These are phyloP conservation scores for Exophiala lecanii-corni DNA, from an alignment of 2,329 filamentous ascomycete species.

Conservation along the genomic window DNA sequence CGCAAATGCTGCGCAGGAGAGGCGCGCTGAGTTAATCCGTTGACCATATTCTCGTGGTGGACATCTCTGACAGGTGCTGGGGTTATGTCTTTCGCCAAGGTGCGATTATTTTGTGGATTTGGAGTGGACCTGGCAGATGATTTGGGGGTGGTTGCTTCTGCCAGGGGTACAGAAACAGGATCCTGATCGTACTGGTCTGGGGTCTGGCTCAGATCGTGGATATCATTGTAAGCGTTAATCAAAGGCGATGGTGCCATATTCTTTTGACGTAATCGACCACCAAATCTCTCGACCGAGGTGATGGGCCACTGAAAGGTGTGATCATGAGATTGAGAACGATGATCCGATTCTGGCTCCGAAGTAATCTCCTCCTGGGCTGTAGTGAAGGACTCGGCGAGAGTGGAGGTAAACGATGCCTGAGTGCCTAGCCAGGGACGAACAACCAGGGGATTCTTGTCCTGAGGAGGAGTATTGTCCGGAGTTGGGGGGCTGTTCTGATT, in stretches of 20 bases:
- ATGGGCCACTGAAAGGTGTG: slow-evolving; percentile 6
- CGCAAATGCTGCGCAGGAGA: slow-evolving; percentile 2
- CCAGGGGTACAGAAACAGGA: not conserved
- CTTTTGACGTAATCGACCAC: slow-evolving; percentile 10
- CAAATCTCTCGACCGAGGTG: slow-evolving; percentile 7
- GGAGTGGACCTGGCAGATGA: no score
- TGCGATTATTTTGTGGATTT: no score
- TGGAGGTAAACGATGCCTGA: slow-evolving; percentile 53
- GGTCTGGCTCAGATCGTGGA: not conserved
- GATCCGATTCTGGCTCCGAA: slow-evolving; percentile 55
- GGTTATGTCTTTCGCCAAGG: not conserved
- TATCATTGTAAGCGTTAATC: slow-evolving; percentile 7
- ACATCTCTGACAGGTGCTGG: not conserved
- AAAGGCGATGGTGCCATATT: slow-evolving; percentile 14
- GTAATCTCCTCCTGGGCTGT: slow-evolving; percentile 64
- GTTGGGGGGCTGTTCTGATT: slow-evolving; percentile 49
- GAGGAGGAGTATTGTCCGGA: slow-evolving; percentile 70
- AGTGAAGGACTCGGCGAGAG: slow-evolving; percentile 65
- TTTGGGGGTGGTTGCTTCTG: not conserved
- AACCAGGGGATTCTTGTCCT: slow-evolving; percentile 34
- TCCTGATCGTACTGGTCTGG: slow-evolving; percentile 17
- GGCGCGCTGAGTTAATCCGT: not conserved
- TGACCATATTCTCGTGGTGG: not conserved
- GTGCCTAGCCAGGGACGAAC: slow-evolving; percentile 49
- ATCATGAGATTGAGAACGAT: slow-evolving; percentile 21